These are phyloP conservation scores for Daldinia sp. DNA, from an alignment of 2,329 filamentous ascomycete species.

Conservation along the genomic window DNA sequence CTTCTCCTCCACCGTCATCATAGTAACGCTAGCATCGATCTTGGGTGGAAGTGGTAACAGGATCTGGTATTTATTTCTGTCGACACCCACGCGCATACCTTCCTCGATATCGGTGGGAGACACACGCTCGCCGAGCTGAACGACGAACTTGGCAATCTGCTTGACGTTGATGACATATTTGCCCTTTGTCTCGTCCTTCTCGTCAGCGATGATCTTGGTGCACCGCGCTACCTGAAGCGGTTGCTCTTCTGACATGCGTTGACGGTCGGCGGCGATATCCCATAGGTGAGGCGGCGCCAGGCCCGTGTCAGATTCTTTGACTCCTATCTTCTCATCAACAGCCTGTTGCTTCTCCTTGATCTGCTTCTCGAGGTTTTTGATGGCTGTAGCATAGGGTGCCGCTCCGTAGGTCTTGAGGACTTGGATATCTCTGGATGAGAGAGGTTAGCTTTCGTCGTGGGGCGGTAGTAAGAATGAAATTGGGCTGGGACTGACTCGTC, in stretches of 20 bases:
- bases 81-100: conserved; percentile 98
- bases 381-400: conserved; percentile 89
- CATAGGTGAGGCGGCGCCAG: conserved; percentile 98
- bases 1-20: conserved; percentile 99
- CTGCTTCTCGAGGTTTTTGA: conserved; percentile 98
- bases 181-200: conserved; percentile 96
- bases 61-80: conserved; percentile 99
- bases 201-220: conserved; percentile 98
- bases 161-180: conserved; percentile 99
- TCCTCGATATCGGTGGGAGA: conserved; percentile 99
- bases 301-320: conserved; percentile 98
- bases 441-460: conserved; percentile 38
- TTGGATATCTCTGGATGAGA: conserved; percentile 84
- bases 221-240: conserved; percentile 96
- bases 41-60: conserved; percentile 95
- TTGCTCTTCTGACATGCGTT: conserved; percentile 99
- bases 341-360: conserved; percentile 99
- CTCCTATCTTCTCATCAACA: conserved; percentile 98
- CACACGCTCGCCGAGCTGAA: conserved; percentile 95
- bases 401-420: conserved; percentile 99
- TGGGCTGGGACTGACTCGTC: conserved; percentile 79
- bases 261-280: conserved; percentile 97
- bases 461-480: background rate
- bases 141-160: conserved; percentile 99
- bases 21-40: conserved; percentile 98